Evolutionary conservation across 1,284 basidiomycete genomes (phyloP).

Genomic region (Phlebopus sp.): DNA sequence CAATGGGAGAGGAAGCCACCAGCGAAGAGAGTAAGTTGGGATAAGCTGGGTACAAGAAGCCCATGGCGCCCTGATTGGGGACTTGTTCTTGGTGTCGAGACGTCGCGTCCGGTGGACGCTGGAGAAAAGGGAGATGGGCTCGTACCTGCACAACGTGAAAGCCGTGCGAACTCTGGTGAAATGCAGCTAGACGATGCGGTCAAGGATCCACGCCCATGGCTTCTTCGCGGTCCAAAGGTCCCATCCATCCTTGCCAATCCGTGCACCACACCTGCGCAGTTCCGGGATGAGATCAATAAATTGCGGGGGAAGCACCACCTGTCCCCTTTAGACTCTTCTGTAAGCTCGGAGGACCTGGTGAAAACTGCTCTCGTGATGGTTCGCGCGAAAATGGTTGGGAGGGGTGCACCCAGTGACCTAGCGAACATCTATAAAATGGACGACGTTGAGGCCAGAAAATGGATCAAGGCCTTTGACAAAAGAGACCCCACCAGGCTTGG

Average conservation of each 20-base stretch:
- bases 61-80: slow-evolving; percentile 80
- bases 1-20: slow-evolving; percentile 82
- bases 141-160: slow-evolving; percentile 54
- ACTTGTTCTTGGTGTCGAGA: slow-evolving; percentile 51
- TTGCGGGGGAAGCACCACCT: slow-evolving; percentile 55
- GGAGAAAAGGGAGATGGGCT: slow-evolving; percentile 36
- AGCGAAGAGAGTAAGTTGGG: slow-evolving; percentile 77
- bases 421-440: slow-evolving; percentile 65
- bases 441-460: slow-evolving; percentile 33
- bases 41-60: slow-evolving; percentile 60
- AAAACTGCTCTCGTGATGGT: slow-evolving; percentile 65
- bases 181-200: slow-evolving; percentile 11
- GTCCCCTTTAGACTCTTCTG: slow-evolving; percentile 33
- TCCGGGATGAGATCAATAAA: slow-evolving; percentile 57
- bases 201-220: slow-evolving; percentile 49
- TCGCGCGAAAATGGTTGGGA: slow-evolving; percentile 52
- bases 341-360: slow-evolving; percentile 46
- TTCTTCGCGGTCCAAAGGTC: slow-evolving; percentile 57
- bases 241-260: slow-evolving; percentile 44
- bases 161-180: slow-evolving; percentile 9
- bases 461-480: slow-evolving; percentile 25
- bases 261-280: slow-evolving; percentile 40
- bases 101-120: slow-evolving; percentile 1
- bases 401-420: slow-evolving; percentile 74
- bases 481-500: slow-evolving; percentile 26